Percentiles rank a stretch among this genome's conserved stretches.
These are phyloP conservation scores for Marasmius sp. DNA, from an alignment of 1,284 basidiomycete species.

Conservation along the genomic window DNA sequence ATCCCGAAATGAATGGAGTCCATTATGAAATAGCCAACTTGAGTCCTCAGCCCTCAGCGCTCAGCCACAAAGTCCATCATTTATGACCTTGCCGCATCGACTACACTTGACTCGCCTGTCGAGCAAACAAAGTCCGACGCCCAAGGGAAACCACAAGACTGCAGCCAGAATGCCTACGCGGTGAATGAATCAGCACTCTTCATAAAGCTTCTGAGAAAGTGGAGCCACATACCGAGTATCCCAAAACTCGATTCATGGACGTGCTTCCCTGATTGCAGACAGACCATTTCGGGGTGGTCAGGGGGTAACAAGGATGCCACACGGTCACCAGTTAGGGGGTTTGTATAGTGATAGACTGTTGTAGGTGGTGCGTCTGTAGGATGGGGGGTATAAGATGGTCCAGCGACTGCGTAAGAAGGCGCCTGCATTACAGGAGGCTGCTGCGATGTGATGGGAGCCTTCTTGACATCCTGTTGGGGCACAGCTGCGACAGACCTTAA, in stretches of 20 bases:
- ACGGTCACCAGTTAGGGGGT: slow-evolving; percentile 15
- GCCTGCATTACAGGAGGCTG: slow-evolving; percentile 2
- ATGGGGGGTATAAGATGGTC: slow-evolving; percentile 12
- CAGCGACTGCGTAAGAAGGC: slow-evolving; percentile 15
- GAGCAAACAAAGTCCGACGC: slow-evolving; percentile 70
- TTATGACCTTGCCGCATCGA: slow-evolving; percentile 48
- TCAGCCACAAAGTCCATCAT: slow-evolving; percentile 22
- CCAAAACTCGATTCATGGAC: slow-evolving; percentile 61
- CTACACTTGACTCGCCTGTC: slow-evolving; percentile 66
- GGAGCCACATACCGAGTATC: slow-evolving; percentile 53
- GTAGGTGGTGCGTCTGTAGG: not conserved
- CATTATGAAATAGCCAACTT: too few species aligned
- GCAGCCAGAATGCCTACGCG: slow-evolving; percentile 68
- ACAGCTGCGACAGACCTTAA: not conserved
- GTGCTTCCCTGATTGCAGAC: slow-evolving; percentile 72
- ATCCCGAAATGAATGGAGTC: too few species aligned
- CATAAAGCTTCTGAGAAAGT: not conserved
- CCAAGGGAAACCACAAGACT: slow-evolving; percentile 80
- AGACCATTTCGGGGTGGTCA: slow-evolving; percentile 77
- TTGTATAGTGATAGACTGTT: slow-evolving; percentile 26
- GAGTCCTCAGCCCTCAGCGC: too few species aligned
- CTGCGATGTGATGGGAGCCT: not conserved
- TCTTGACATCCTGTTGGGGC: slow-evolving; percentile 19
- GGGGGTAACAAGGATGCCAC: slow-evolving; percentile 59
- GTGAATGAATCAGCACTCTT: slow-evolving; percentile 5